phyloP scores from a whole-genome alignment of 495 filamentous ascomycete genomes.

The Aspergillus biplanus region DNA sequence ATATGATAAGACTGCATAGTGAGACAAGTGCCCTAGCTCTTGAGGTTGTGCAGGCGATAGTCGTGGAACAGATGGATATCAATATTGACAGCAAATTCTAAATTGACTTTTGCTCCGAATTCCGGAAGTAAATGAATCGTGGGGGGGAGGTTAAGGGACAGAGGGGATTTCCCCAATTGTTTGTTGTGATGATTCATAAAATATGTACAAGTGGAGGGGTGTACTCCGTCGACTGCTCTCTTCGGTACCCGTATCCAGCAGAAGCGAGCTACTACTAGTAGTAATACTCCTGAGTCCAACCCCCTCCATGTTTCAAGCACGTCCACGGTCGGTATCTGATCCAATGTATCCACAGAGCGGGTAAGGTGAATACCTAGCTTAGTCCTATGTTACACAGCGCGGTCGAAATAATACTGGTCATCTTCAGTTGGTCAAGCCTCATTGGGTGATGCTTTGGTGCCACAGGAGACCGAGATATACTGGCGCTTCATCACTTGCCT shows the following conservation, averaged over 20 bases:
- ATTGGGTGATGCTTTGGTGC: neutral
- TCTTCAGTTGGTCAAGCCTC: neutral
- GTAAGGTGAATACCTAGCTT: neutral
- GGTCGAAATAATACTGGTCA: neutral
- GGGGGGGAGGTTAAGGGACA: neutral
- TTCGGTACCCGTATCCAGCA: no score
- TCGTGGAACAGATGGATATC: conserved; percentile 6
- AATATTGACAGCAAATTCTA: neutral
- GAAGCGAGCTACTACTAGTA: no score
- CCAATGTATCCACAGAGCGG: neutral
- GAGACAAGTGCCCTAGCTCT: conserved; percentile 21
- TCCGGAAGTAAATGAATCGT: conserved; percentile 7
- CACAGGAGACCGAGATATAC: neutral
- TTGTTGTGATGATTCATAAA: no score
- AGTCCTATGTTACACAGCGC: neutral
- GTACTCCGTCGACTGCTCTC: no score
- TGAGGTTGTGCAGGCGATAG: conserved; percentile 3
- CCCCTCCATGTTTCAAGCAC: no score
- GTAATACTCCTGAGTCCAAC: no score
- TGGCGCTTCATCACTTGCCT: no score
- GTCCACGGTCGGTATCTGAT: neutral
- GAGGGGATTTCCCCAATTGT: neutral
- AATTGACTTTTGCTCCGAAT: conserved; percentile 6
- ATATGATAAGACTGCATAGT: conserved; percentile 22
- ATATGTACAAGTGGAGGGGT: no score